A percentile compares a stretch with the other conserved stretches of the same genome.
These are phyloP conservation scores for Kokia cookei DNA, from an alignment of 441 rosid species.

Conservation along the genomic window DNA sequence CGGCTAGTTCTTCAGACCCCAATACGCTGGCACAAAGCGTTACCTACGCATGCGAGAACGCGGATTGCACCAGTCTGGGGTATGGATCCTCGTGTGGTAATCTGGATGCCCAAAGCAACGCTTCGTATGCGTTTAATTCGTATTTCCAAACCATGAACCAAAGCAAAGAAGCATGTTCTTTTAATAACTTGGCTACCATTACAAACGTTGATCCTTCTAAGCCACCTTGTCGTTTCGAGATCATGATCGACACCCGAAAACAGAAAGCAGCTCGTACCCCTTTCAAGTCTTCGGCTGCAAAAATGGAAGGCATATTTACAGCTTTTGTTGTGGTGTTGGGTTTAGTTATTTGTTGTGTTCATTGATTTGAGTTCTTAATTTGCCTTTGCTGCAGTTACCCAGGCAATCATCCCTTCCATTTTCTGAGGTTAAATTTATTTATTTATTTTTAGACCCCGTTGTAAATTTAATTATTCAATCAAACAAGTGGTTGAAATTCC, in stretches of 20 bases:
- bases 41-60: slow-evolving; percentile 57
- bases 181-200: slow-evolving; percentile 30
- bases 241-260: slow-evolving; percentile 51
- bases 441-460: not conserved
- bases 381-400: not conserved
- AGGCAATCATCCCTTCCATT: not conserved
- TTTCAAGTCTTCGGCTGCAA: slow-evolving; percentile 9
- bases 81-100: slow-evolving; percentile 62
- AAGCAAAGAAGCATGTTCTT: slow-evolving; percentile 41
- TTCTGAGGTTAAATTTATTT: not conserved
- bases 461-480: not conserved
- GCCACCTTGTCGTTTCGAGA: slow-evolving; percentile 50
- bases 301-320: slow-evolving; percentile 3
- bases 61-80: slow-evolving; percentile 80
- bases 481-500: no score
- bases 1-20: slow-evolving; percentile 34
- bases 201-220: slow-evolving; percentile 61
- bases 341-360: slow-evolving; percentile 7
- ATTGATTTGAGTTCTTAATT: slow-evolving; percentile 9
- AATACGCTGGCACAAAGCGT: slow-evolving; percentile 22
- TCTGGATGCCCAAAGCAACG: slow-evolving; percentile 47
- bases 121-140: slow-evolving; percentile 83
- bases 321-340: slow-evolving; percentile 8
- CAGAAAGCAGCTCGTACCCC: slow-evolving; percentile 21
- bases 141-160: slow-evolving; percentile 72